Conservation (phyloP, 345 rosid genomes). For the Rhodamnia argentea region DNA sequence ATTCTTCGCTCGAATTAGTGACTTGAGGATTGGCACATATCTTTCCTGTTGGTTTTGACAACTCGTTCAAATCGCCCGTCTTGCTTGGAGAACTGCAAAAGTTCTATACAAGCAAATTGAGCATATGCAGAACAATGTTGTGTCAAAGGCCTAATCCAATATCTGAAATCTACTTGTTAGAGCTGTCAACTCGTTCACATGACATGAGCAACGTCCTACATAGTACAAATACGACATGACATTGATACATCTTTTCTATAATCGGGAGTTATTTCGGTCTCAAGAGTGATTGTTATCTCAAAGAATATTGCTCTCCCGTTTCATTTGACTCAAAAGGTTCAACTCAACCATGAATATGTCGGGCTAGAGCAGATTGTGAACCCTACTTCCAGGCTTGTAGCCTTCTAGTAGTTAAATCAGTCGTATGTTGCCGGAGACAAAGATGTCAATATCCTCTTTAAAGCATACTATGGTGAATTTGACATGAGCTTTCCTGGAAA, state of each 20-base stretch:
- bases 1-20: conserved; percentile 16
- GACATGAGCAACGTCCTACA: neutral
- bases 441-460: neutral
- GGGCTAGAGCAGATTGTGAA: neutral
- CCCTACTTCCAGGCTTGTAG: neutral
- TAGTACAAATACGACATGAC: neutral
- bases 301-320: neutral
- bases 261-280: neutral
- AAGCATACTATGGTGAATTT: neutral
- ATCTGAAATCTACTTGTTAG: neutral
- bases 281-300: too few relatives aligned
- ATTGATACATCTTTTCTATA: neutral
- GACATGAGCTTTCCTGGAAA: neutral
- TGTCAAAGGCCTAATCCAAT: neutral
- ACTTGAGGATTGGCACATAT: too few relatives aligned
- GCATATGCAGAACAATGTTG: neutral
- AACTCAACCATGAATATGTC: neutral
- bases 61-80: neutral
- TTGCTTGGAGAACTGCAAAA: neutral
- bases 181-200: neutral
- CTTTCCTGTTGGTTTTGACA: neutral
- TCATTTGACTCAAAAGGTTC: neutral
- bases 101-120: neutral
- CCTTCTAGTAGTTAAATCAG: neutral
- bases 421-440: neutral